Evolutionary conservation across 352 stramenopile genomes (phyloP), one percentile per base, ranked within the genome.

Genomic region (Phytopythium chamaehyphon): DNA sequence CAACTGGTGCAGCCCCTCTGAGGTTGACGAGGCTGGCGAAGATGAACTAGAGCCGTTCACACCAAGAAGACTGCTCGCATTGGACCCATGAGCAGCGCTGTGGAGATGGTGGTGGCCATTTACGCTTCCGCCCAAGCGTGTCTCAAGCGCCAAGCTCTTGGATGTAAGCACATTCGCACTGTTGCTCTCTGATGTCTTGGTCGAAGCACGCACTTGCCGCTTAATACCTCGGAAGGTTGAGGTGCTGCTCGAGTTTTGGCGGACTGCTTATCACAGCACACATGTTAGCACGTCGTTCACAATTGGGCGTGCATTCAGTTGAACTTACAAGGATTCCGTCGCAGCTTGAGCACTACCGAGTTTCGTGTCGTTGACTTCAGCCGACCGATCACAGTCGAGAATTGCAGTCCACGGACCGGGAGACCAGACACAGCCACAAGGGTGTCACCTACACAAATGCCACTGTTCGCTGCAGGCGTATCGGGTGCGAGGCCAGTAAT

Each of bases 321-420:
- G 6, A 47, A 49, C 76, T 55, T 83, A 90, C 79, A 90, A 56
- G 80, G 80, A 71, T 90, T 90, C 40, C 80, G 64, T 49, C 80
- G 76, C 33, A 90, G 65, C 53, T 88, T 88, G 37, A 90, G 72
- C 58, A 90, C 77, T 45, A 90, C 80, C 15, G 80, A 90, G 61
- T 83, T 90, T 38, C 80, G 73, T 10, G 80, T 86, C 35, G 75
- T 88, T 35, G 80, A 90, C 51, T 90, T 90, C 36, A 90, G 70
- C 1, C 78, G 69, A 2, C 80, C 80, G 53, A 90, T 90, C 19
- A 90, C 78, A 3, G 76, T 90, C n/a, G 76, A 88, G 52, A 90
- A 90, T 53, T 90, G 80, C 5, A 90, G 71, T n/a, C 78, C 80
- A 51, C 77, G 76, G 37, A 90, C 80, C 0, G 80, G 76, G 11